phyloP scores from a whole-genome alignment of 1,284 basidiomycete genomes.

The Retiboletus fuscus region DNA sequence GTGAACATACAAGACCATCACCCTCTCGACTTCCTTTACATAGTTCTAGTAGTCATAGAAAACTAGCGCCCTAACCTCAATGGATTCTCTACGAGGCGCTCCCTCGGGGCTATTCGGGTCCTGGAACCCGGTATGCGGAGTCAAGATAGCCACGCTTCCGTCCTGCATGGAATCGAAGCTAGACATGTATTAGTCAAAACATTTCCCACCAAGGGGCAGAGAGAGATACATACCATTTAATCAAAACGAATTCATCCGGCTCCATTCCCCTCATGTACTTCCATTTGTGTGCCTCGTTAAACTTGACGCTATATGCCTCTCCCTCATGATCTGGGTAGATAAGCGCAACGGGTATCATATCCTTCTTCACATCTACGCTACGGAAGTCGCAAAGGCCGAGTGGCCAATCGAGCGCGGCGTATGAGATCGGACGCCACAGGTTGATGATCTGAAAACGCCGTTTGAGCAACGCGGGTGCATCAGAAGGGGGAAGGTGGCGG shows the following conservation, averaged over 20 bases:
- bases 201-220: background rate
- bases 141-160: conserved; percentile 54
- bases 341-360: conserved; percentile 51
- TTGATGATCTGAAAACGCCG: conserved; percentile 67
- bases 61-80: conserved; percentile 54
- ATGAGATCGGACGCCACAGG: conserved; percentile 65
- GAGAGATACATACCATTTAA: conserved; percentile 58
- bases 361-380: conserved; percentile 53
- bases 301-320: conserved; percentile 40
- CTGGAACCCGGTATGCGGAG: conserved; percentile 59
- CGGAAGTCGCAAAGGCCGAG: conserved; percentile 64
- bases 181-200: background rate
- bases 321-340: conserved; percentile 39
- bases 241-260: conserved; percentile 59
- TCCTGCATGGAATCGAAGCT: conserved; percentile 42
- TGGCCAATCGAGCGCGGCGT: conserved; percentile 60
- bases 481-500: conserved; percentile 62
- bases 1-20: background rate
- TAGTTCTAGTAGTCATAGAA: conserved; percentile 47
- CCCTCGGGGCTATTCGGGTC: conserved; percentile 52
- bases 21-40: background rate
- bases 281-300: conserved; percentile 42
- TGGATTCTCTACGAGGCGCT: conserved; percentile 51
- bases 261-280: conserved; percentile 49
- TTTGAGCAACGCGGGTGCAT: conserved; percentile 53